Evolutionary conservation across 352 stramenopile species (phyloP), one percentile per base, ranked within the genome.

Genomic region (Phytophthora meadii): DNA sequence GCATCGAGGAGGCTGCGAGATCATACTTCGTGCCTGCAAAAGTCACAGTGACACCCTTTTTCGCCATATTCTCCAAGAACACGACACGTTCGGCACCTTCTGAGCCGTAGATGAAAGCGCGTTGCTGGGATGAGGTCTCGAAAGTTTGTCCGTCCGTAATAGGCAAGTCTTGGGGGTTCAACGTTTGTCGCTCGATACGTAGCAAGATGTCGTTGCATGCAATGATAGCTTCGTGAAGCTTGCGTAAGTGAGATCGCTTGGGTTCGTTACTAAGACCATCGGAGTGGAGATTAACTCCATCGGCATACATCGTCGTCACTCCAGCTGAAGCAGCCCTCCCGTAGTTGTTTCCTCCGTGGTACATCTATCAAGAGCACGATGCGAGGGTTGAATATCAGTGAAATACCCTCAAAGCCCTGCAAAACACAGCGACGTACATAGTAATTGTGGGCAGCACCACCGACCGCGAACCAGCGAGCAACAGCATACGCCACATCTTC

Each of bases 331-430:
- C 77, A 28, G 62, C 69, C 28, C 83, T 81, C 2, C 83, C 83
- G 45, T 88, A 92, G 52, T 92, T 92, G 70, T 92, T 92, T 5
- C 83, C 83, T 15, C 83, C 83, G 37, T 92, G 77, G 45, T 92
- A 92, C 83, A 92, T 92, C 81, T 92, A 22, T 6, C 27, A 61
- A 27, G 17, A 15, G 47, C 5, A 7, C 41, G 44, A 58, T 11
- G 1, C 22, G 44, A n/a, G 27, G 14, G 37, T 41, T 41, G 2
- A 49, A 32, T 14, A 39, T 69, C 34, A 73, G 32, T 27, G 9
- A 36, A 14, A 37, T 19, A 32, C 19, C 17, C 4, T 14, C 5
- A 34, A 52, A 32, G 42, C 15, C 7, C 3, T n/a, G 5, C 8
- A 1, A 2, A 44, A 56, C 32, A 36, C 36, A 40, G 8, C 11